Conservation (phyloP, 768 basidiomycete genomes). For the Phallus indusiatus region DNA sequence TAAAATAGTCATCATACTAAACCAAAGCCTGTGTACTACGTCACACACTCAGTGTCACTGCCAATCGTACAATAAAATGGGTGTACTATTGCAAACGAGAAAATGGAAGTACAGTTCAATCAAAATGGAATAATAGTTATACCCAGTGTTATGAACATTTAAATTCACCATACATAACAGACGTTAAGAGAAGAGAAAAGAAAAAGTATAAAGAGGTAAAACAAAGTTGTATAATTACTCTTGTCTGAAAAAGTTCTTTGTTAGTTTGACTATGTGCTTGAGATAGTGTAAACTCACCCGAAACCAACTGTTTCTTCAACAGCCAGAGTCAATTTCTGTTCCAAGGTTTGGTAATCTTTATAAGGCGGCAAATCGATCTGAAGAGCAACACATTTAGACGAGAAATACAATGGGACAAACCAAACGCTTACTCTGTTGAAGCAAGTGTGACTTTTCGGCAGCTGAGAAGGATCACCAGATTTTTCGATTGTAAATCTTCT, state of each 20-base stretch:
- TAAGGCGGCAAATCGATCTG: slow-evolving; percentile 97
- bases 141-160: neutral
- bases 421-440: slow-evolving; percentile 43
- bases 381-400: slow-evolving; percentile 18
- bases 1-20: too few species aligned
- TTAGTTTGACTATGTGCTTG: slow-evolving; percentile 28
- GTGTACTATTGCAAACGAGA: neutral
- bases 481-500: slow-evolving; percentile 98
- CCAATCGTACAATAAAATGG: neutral
- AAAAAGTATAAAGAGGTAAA: neutral
- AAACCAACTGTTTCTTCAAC: slow-evolving; percentile 41
- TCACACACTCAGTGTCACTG: neutral
- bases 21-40: neutral
- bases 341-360: slow-evolving; percentile 87
- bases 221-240: slow-evolving; percentile 43
- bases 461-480: slow-evolving; percentile 89
- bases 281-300: slow-evolving; percentile 38
- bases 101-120: neutral
- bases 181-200: neutral
- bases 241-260: slow-evolving; percentile 94
- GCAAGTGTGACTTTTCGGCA: slow-evolving; percentile 84
- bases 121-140: neutral
- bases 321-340: slow-evolving; percentile 90
- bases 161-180: neutral
- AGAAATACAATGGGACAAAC: neutral